phyloP scores from a whole-genome alignment of 2,329 filamentous ascomycete species.

The Curvularia sp. region DNA sequence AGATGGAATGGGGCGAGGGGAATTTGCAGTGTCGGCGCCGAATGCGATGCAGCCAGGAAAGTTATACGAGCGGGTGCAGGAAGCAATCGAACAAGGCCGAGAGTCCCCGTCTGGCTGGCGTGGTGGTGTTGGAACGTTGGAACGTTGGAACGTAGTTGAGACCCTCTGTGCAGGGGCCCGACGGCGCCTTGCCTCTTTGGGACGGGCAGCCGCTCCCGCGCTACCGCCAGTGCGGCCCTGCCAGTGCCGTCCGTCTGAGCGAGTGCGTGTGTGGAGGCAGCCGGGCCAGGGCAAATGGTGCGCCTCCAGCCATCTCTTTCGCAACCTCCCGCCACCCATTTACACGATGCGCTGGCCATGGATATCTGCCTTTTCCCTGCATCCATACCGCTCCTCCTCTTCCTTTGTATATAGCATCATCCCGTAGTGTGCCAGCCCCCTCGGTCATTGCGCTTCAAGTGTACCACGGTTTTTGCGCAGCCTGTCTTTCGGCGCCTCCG shows the following conservation, averaged over 20 bases:
- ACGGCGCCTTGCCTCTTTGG: conserved; percentile 10
- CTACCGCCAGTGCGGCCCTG: neutral
- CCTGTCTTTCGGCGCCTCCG: conserved; percentile 14
- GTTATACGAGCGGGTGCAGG: neutral
- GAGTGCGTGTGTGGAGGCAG: conserved; percentile 7
- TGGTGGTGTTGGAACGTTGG: neutral
- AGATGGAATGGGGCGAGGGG: neutral
- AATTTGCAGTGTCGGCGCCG: neutral
- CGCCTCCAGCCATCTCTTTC: conserved; percentile 6
- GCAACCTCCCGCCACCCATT: conserved; percentile 26
- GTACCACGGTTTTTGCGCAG: conserved; percentile 12
- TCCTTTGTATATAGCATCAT: conserved; percentile 33
- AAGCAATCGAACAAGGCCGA: neutral
- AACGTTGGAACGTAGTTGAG: neutral
- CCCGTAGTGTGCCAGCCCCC: conserved; percentile 11
- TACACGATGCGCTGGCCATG: conserved; percentile 31
- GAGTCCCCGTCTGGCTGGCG: neutral
- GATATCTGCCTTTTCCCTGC: conserved; percentile 21
- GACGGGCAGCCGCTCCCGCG: conserved; percentile 9
- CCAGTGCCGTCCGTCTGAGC: neutral
- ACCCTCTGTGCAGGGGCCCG: neutral
- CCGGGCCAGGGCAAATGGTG: conserved; percentile 5
- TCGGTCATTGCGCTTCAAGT: conserved; percentile 16
- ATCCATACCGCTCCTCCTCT: conserved; percentile 17
- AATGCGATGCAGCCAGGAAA: neutral